A percentile compares a stretch with the other conserved stretches of the same genome.
Evolutionary conservation across 2,329 filamentous ascomycete genomes (phyloP).

Genomic region (Aspergillus amoenus): DNA sequence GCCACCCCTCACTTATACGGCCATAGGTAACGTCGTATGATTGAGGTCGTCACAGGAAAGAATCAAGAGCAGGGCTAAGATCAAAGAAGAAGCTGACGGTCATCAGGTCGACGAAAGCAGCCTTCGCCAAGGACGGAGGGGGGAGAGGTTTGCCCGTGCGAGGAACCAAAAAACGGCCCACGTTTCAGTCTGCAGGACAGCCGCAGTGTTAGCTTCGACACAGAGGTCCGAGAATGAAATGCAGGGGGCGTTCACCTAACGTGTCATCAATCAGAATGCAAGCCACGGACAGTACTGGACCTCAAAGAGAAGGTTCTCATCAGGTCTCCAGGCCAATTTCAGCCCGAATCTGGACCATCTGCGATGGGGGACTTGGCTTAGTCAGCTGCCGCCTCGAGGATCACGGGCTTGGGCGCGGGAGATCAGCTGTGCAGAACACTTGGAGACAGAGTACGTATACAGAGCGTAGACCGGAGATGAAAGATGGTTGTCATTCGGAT

Average conservation of each 20-base stretch:
- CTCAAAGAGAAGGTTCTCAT: constrained; percentile 11
- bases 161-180: constrained; percentile 2
- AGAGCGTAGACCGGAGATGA: background rate
- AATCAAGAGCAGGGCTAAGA: constrained; percentile 12
- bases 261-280: constrained; percentile 1
- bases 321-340: constrained; percentile 1
- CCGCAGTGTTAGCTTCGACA: constrained; percentile 6
- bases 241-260: constrained; percentile 2
- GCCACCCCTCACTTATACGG: constrained; percentile 12
- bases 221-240: background rate
- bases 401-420: constrained; percentile 11
- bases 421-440: constrained; percentile 11
- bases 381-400: constrained; percentile 14
- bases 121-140: constrained; percentile 19
- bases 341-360: constrained; percentile 7
- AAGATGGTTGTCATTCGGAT: background rate
- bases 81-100: constrained; percentile 14
- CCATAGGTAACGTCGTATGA: constrained; percentile 21
- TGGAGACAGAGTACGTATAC: background rate
- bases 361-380: constrained; percentile 10
- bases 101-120: constrained; percentile 26
- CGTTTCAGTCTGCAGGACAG: constrained; percentile 4
- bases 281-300: background rate
- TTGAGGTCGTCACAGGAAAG: constrained; percentile 7
- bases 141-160: constrained; percentile 13